Percentiles rank a stretch among this genome's conserved stretches.
These are phyloP conservation scores for Ceratocystiopsis minuta DNA, from an alignment of 2,329 filamentous ascomycete genomes.

Conservation along the genomic window DNA sequence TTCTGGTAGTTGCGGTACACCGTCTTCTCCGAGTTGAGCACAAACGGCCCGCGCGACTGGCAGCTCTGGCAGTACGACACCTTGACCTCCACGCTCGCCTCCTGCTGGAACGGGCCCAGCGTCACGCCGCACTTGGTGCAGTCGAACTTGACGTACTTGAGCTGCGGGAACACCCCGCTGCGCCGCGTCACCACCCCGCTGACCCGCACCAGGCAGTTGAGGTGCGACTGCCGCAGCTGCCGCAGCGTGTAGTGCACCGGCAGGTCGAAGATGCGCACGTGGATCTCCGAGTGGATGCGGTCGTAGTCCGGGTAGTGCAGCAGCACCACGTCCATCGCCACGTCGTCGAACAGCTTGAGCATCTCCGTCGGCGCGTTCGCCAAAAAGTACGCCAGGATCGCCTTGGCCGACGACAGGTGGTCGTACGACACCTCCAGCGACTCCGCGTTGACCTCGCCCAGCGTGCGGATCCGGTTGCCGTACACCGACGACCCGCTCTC, in stretches of 20 bases:
- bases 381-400: conserved; percentile 85
- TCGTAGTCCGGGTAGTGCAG: conserved; percentile 96
- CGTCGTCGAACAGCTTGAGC: conserved; percentile 87
- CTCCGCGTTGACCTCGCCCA: conserved; percentile 96
- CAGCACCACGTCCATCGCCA: conserved; percentile 89
- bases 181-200: conserved; percentile 88
- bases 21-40: conserved; percentile 89
- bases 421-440: conserved; percentile 92
- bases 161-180: conserved; percentile 88
- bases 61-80: conserved; percentile 94
- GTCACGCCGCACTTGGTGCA: conserved; percentile 85
- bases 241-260: conserved; percentile 90
- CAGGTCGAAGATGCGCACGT: conserved; percentile 88
- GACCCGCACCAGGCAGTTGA: conserved; percentile 89
- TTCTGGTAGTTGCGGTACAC: conserved; percentile 99
- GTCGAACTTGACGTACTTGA: conserved; percentile 98
- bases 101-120: conserved; percentile 90
- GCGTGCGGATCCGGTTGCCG: conserved; percentile 77
- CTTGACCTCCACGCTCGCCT: conserved; percentile 90
- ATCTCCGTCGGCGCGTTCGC: conserved; percentile 93
- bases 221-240: conserved; percentile 82
- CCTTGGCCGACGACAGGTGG: conserved; percentile 77
- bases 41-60: conserved; percentile 88
- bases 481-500: conserved; percentile 82
- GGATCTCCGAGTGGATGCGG: conserved; percentile 91